Evolutionary conservation across 2,329 filamentous ascomycete genomes (phyloP).

Genomic region (Leptographium wingfieldii): DNA sequence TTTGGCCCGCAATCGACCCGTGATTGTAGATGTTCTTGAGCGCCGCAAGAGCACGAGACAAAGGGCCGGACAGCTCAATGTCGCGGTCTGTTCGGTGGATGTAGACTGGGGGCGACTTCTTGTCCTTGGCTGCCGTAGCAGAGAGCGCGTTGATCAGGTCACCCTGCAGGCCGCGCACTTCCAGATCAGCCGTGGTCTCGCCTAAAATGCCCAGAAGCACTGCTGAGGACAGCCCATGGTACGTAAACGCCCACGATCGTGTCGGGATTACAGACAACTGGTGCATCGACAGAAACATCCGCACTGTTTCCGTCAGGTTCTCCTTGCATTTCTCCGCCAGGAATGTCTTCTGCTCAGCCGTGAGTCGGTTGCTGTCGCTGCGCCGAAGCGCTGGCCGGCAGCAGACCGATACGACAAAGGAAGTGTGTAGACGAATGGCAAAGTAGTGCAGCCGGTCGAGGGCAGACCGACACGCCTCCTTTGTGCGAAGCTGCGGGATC

Average conservation of each 20-base stretch:
- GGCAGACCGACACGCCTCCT: conserved; percentile 51
- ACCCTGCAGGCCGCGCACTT: conserved; percentile 50
- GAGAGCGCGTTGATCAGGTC: conserved; percentile 52
- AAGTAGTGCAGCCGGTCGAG: conserved; percentile 51
- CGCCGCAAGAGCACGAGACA: conserved; percentile 47
- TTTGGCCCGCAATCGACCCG: conserved; percentile 20
- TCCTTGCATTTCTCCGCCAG: conserved; percentile 47
- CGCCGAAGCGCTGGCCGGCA: conserved; percentile 49
- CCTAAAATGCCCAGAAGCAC: conserved; percentile 50
- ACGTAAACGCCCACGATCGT: conserved; percentile 55
- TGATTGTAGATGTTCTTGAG: conserved; percentile 56
- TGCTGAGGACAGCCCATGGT: conserved; percentile 53
- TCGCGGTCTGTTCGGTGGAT: conserved; percentile 44
- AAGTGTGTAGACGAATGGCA: conserved; percentile 51
- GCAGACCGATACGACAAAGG: conserved; percentile 52
- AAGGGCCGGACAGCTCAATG: conserved; percentile 48
- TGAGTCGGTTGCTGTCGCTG: conserved; percentile 34
- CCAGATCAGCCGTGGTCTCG: conserved; percentile 50
- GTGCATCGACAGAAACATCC: conserved; percentile 59
- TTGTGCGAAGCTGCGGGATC: conserved; percentile 40
- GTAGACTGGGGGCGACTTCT: conserved; percentile 38
- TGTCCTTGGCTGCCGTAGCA: conserved; percentile 50
- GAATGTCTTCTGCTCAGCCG: conserved; percentile 36
- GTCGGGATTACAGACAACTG: conserved; percentile 54
- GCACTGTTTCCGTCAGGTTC: conserved; percentile 52